Base-by-base conservation (phyloP, 2,329 filamentous ascomycete species). In the Colletotrichum viniferum region DNA sequence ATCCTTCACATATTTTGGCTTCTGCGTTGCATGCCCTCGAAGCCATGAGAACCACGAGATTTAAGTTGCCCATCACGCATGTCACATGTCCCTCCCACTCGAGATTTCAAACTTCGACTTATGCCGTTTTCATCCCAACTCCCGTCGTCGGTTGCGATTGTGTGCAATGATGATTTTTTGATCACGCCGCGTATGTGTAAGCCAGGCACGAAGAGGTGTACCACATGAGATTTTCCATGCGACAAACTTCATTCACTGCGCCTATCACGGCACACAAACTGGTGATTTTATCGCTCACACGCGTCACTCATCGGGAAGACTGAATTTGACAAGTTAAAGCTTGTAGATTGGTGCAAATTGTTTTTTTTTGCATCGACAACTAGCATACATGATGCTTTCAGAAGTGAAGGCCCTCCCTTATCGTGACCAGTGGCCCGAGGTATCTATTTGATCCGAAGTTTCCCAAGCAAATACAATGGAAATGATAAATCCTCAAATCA, bases 341-440 rank as follows among this genome's bases (percentile, higher is more conserved):
- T 68, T 60, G 69, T 68, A 58, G 16, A 52, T 66, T 74, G 67
- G 38, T 58, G 52, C 34, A 71, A 70, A 18, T 52, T 26, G 7
- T 43, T 18, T 58, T 43, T 18, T 58, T 18, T 56, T 48, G 52
- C 28, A 55, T 13, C n/a, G 60, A 43, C 60, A 61, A 34, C 28
- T 26, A 60, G 48, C 67, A 7, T 73, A 55, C 43, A 56, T 68
- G 63, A 13, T 68, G 73, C 56, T 56, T 69, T 69, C 56, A 48
- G 73, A 68, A 68, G 56, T 64, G 69, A 64, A 68, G 36, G 62
- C 69, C 69, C 34, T 68, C 63, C 69, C 56, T 43, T 73, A 21
- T 63, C 62, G 30, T 68, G 56, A 48, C 69, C 63, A 58, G 28
- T 28, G 69, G 56, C 73, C 63, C 43, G 30, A 75, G 69, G 73